Percentiles rank a stretch among this genome's conserved stretches.
Conservation (phyloP, 2,329 filamentous ascomycete species). For the Eurotiales sp. region DNA sequence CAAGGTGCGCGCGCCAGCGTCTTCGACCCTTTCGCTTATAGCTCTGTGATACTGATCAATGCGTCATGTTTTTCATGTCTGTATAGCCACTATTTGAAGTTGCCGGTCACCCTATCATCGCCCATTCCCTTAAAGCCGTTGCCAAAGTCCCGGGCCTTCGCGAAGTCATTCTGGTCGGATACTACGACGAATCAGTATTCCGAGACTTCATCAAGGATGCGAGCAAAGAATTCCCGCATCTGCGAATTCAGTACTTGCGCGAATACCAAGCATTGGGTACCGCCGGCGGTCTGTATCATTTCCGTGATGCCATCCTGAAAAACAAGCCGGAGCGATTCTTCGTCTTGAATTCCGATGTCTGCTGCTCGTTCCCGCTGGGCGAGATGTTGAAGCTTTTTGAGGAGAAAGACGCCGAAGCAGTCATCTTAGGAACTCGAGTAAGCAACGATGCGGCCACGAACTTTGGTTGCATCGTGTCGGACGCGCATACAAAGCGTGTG, state of each 20-base stretch:
- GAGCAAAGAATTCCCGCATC: slow-evolving; percentile 75
- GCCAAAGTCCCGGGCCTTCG: slow-evolving; percentile 87
- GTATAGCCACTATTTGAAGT: slow-evolving; percentile 91
- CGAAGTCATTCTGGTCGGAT: slow-evolving; percentile 96
- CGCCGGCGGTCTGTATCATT: slow-evolving; percentile 95
- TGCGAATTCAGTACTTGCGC: slow-evolving; percentile 90
- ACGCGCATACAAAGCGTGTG: slow-evolving; percentile 88
- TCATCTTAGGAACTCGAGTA: slow-evolving; percentile 90
- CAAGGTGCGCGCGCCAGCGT: slow-evolving; percentile 63
- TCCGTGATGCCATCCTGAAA: slow-evolving; percentile 97
- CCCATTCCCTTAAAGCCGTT: slow-evolving; percentile 91
- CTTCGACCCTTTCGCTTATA: slow-evolving; percentile 13
- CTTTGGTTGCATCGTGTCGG: slow-evolving; percentile 97
- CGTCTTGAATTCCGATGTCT: slow-evolving; percentile 96
- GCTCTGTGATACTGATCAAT: slow-evolving; percentile 10
- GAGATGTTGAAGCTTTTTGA: slow-evolving; percentile 95
- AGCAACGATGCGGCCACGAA: slow-evolving; percentile 88
- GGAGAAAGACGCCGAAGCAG: slow-evolving; percentile 92
- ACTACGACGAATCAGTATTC: slow-evolving; percentile 97
- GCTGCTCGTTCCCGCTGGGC: slow-evolving; percentile 93
- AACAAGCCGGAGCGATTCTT: slow-evolving; percentile 92
- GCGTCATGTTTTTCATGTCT: not conserved
- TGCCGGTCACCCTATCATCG: slow-evolving; percentile 96
- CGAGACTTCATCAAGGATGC: slow-evolving; percentile 97
- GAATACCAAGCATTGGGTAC: slow-evolving; percentile 97